Base-by-base conservation (phyloP, 148 eudicot species). In the Vaccinium macrocarpon region DNA sequence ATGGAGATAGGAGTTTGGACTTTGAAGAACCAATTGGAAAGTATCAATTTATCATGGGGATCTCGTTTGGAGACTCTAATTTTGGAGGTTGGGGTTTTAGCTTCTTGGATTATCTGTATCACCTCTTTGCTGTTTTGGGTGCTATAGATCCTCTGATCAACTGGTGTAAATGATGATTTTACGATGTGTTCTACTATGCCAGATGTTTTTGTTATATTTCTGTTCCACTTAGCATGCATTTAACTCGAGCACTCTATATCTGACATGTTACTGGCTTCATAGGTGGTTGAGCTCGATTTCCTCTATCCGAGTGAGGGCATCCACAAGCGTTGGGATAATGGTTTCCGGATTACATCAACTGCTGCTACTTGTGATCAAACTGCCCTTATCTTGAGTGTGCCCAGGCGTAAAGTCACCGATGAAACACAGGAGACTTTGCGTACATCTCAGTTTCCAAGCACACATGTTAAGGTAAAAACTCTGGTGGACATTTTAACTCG, bases 201-300 rank as follows among this genome's bases (percentile, higher is more conserved):
- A 16, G 62, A 57, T 57, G 62, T 16, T 57, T 18, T n/a, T 61
- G n/a, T 77, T 23, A 56, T n/a, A 11, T 8, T 61, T 10, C 70
- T n/a, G 29, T 62, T 64, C 71, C 71, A 64, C 23, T 64, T 23
- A 10, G 32, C 29, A 64, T 64, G 71, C 11, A 23, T 64, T 57
- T 64, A 64, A 64, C 70, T 11, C 0, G 14, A 64, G 71, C 71
- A 64, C 71, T 64, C 32, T 23, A 62, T 62, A 64, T 64, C 32
- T 64, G 71, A 23, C 71, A 8, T 64, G 70, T 64, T 64, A 8
- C 29, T 79, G 57, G 62, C 42, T 74, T 78, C 35, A 51, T 79
- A 95, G 98, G 98, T 92, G 23, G 98, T 93, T 79, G 98, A 95
- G 87, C 91, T 95, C 25, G 98, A 95, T 87, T 95, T 95, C 90